Percentiles rank a stretch among this genome's conserved stretches.
Evolutionary conservation across 2,329 filamentous ascomycete genomes (phyloP).

Genomic region (Raffaelea ambrosiae): DNA sequence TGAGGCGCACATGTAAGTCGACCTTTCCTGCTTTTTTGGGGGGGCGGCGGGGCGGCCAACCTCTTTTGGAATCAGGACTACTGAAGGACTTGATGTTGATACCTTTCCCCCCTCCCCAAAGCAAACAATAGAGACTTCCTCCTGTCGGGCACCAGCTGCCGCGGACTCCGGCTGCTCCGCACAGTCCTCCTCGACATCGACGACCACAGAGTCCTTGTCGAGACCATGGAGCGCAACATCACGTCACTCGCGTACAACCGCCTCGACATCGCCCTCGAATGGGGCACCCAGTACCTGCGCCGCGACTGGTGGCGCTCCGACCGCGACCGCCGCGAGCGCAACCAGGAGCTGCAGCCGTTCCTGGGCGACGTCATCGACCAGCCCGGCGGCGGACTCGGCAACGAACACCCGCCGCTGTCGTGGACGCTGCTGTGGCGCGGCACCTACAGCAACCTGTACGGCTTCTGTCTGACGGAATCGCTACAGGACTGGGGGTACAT

Average conservation of each 20-base stretch:
- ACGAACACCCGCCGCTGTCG: slow-evolving; percentile 11
- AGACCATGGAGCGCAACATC: slow-evolving; percentile 25
- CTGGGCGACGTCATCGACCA: slow-evolving; percentile 5
- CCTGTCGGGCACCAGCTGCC: background rate
- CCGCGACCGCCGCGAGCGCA: background rate
- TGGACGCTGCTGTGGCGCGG: slow-evolving; percentile 14
- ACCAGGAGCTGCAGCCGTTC: slow-evolving; percentile 6
- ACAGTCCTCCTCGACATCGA: background rate
- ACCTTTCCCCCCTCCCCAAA: too few species aligned
- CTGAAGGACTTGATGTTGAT: too few species aligned
- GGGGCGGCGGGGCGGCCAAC: too few species aligned
- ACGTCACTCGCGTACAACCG: slow-evolving; percentile 17
- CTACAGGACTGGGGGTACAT: slow-evolving; percentile 13
- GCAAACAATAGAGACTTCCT: slow-evolving; percentile 4
- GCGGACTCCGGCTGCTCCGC: slow-evolving; percentile 3
- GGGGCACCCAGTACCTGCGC: too few species aligned
- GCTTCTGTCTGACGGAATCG: slow-evolving; percentile 8
- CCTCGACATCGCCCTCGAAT: slow-evolving; percentile 1
- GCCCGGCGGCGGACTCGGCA: background rate
- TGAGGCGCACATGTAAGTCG: too few species aligned
- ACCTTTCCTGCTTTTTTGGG: too few species aligned
- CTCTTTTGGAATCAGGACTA: too few species aligned
- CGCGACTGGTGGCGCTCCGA: too few species aligned
- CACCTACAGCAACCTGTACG: slow-evolving; percentile 14
- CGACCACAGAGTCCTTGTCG: slow-evolving; percentile 18